phyloP scores from a whole-genome alignment of 2,329 filamentous ascomycete species.

The Myriosclerotinia duriaeana region DNA sequence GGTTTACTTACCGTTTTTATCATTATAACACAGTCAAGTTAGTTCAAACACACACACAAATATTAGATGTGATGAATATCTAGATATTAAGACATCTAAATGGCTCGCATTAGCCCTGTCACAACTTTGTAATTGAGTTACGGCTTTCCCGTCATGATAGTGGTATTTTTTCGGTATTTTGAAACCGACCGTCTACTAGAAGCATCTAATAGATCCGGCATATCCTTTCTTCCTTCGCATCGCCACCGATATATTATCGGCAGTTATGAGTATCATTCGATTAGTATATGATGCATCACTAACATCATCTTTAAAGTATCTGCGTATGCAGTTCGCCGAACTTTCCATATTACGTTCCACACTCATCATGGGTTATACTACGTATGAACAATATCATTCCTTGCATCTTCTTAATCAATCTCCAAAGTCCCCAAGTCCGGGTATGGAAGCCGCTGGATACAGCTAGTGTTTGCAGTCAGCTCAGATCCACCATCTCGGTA shows the following conservation, averaged over 20 bases:
- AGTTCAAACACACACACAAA: neutral
- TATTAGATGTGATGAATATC: neutral
- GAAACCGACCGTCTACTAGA: neutral
- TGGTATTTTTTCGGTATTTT: neutral
- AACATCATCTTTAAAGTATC: neutral
- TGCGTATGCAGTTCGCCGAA: neutral
- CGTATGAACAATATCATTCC: neutral
- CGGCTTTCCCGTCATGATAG: neutral
- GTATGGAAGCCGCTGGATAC: constrained; percentile 18
- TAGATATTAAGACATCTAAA: neutral
- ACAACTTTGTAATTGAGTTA: neutral
- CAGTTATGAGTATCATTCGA: neutral
- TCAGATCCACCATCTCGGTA: constrained; percentile 17
- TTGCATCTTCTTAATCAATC: neutral
- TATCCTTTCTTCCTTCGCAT: neutral
- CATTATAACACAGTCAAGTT: too few species aligned
- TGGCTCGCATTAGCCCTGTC: neutral
- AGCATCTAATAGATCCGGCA: neutral
- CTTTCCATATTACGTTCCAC: neutral
- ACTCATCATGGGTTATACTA: neutral
- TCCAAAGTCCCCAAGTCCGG: neutral
- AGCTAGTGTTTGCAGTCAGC: constrained; percentile 20
- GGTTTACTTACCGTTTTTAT: too few species aligned
- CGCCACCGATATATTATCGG: neutral
- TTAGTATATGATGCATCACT: neutral